Base-by-base conservation (phyloP, 108 stramenopile species). In the Parmales sp. region DNA sequence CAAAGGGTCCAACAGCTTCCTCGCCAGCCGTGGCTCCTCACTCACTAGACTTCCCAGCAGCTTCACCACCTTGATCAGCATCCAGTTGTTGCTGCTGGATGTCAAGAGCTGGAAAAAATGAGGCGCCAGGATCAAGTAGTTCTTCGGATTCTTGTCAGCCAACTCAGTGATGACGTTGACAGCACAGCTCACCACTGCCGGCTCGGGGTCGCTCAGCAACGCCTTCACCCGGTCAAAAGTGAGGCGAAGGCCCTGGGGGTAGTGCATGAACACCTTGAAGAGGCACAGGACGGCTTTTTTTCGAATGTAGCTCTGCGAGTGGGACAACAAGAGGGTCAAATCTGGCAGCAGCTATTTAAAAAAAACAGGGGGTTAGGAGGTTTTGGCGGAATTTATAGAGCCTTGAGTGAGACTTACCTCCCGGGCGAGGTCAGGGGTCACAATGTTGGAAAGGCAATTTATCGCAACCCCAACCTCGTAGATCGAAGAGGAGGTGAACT, bases 1-100 rank as follows among this genome's bases (percentile, higher is more conserved):
- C 34, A 99, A 69, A 7, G 98, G 98, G 37, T 97, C 98, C 43
- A 99, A 80, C 25, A 99, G 76, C 74, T 99, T 99, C 23, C 98
- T 78, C 18, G 98, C 98, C 74, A 99, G 80, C 22, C 98, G 76
- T 9, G 98, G 98, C 75, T 99, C 98, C 77, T 98, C 94, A 25
- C 91, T 82, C 0, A 99, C 95, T 26, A 99, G 75, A 16, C 90
- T 82, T 20, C 94, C 93, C 67, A 99, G 67, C 29, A 99, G 83
- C 74, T 99, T 99, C 46, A 97, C 95, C 4, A 99, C 94, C 82
- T 99, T 99, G 82, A 99, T 99, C 37, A 99, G 83, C 98, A 99
- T 99, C 98, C 98, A 99, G 76, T 99, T 99, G 77, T 99, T 99
- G 68, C 84, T 84, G 7, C 88, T 87, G 43, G 85, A 85, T 19